Conservation (phyloP, 2,329 filamentous ascomycete species). For the Verticillium tricorpus region DNA sequence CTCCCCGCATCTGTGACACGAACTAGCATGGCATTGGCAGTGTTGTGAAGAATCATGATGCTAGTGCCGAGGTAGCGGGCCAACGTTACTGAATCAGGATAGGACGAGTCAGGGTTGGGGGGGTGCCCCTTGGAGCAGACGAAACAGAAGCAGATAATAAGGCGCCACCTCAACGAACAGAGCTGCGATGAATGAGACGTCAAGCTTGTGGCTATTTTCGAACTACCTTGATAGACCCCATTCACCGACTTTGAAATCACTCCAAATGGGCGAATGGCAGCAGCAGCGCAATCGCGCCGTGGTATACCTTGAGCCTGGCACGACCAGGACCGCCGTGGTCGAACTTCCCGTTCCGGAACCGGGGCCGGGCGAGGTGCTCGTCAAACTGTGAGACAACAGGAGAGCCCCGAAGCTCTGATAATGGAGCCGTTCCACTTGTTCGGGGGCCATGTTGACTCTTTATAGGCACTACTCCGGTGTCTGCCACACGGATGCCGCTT, state of each 20-base stretch:
- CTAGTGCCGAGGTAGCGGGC: conserved; percentile 3
- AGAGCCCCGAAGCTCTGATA: background rate
- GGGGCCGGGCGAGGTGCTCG: conserved; percentile 17
- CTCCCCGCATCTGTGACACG: background rate
- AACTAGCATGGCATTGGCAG: background rate
- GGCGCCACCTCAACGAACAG: background rate
- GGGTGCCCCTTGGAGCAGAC: background rate
- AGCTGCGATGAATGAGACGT: background rate
- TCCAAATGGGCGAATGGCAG: background rate
- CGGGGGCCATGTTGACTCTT: background rate
- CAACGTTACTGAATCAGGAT: background rate
- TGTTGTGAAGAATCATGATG: background rate
- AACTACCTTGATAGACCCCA: background rate
- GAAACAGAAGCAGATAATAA: background rate
- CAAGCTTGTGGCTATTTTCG: background rate
- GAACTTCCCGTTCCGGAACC: conserved; percentile 18
- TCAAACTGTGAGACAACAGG: conserved; percentile 15
- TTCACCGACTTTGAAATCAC: background rate
- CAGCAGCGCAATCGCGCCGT: conserved; percentile 14
- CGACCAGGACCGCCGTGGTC: conserved; percentile 18
- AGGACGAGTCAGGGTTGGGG: conserved; percentile 1
- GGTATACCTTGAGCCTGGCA: conserved; percentile 19
- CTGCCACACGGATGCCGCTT: conserved; percentile 21
- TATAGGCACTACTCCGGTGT: conserved; percentile 18
- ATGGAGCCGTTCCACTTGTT: background rate